Conservation (phyloP, 805 yeast species). For the Candida easanensis region DNA sequence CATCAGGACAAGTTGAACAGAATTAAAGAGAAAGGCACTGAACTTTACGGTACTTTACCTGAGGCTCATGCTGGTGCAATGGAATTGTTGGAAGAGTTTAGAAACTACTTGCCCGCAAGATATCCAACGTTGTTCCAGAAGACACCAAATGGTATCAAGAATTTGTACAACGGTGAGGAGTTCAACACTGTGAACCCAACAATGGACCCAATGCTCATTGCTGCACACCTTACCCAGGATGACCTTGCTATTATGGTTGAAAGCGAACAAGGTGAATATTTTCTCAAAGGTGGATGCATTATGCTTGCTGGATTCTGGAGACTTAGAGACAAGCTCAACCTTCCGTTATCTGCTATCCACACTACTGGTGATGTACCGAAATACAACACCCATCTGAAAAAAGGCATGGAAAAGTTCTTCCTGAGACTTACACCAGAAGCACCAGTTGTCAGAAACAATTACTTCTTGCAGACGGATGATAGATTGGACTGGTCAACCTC, state of each 20-base stretch:
- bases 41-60: constrained; percentile 46
- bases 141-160: constrained; percentile 27
- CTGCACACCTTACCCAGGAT: constrained; percentile 58
- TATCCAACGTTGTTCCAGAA: constrained; percentile 51
- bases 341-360: constrained; percentile 57
- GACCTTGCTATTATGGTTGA: constrained; percentile 69
- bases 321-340: constrained; percentile 53
- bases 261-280: constrained; percentile 52
- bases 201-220: constrained; percentile 58
- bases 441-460: constrained; percentile 66
- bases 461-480: constrained; percentile 62
- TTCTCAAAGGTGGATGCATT: constrained; percentile 58
- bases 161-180: constrained; percentile 51
- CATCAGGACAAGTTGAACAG: constrained; percentile 53
- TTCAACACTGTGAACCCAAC: constrained; percentile 33
- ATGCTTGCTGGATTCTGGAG: constrained; percentile 72
- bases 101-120: constrained; percentile 50
- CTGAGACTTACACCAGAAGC: constrained; percentile 52
- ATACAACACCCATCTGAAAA: constrained; percentile 52
- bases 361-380: constrained; percentile 69
- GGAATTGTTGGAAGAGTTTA: constrained; percentile 53
- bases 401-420: constrained; percentile 67
- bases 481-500: constrained; percentile 63
- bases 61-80: constrained; percentile 52
- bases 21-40: constrained; percentile 42